phyloP scores from a whole-genome alignment of 2,329 filamentous ascomycete genomes.

The Emergomyces pasteurianus region DNA sequence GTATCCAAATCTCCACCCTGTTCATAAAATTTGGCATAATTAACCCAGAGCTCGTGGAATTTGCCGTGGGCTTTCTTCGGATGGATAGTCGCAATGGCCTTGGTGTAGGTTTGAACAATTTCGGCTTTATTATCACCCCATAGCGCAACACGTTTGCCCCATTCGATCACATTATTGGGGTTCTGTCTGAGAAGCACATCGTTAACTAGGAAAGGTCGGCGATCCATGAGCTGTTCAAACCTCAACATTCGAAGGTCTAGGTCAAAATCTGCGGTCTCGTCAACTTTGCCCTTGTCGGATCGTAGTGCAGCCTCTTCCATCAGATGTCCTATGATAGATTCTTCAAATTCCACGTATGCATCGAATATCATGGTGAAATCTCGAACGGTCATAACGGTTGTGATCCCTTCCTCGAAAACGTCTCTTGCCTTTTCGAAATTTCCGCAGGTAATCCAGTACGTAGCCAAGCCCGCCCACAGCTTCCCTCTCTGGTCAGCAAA shows the following conservation, averaged over 20 bases:
- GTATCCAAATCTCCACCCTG: constrained; percentile 70
- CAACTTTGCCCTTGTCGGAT: constrained; percentile 62
- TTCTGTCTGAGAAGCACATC: constrained; percentile 93
- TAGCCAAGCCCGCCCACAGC: constrained; percentile 86
- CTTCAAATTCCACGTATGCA: constrained; percentile 91
- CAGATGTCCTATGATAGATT: constrained; percentile 80
- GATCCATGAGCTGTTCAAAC: constrained; percentile 96
- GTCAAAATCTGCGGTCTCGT: constrained; percentile 83
- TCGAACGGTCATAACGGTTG: constrained; percentile 95
- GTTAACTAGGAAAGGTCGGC: constrained; percentile 88
- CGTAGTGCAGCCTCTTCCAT: constrained; percentile 78
- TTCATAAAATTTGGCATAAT: constrained; percentile 97
- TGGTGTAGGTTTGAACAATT: constrained; percentile 86
- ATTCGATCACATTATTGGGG: constrained; percentile 88
- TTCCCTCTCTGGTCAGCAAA: constrained; percentile 93
- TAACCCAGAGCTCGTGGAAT: constrained; percentile 91
- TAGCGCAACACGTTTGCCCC: constrained; percentile 90
- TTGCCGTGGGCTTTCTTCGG: constrained; percentile 89
- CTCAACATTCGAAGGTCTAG: constrained; percentile 95
- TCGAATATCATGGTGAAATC: constrained; percentile 97
- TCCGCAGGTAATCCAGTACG: constrained; percentile 90
- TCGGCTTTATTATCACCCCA: constrained; percentile 91
- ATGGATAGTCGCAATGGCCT: constrained; percentile 83
- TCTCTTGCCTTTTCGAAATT: constrained; percentile 89
- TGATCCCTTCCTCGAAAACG: constrained; percentile 90